Conservation (phyloP, 2,329 filamentous ascomycete genomes). For the Diaporthe capsici region DNA sequence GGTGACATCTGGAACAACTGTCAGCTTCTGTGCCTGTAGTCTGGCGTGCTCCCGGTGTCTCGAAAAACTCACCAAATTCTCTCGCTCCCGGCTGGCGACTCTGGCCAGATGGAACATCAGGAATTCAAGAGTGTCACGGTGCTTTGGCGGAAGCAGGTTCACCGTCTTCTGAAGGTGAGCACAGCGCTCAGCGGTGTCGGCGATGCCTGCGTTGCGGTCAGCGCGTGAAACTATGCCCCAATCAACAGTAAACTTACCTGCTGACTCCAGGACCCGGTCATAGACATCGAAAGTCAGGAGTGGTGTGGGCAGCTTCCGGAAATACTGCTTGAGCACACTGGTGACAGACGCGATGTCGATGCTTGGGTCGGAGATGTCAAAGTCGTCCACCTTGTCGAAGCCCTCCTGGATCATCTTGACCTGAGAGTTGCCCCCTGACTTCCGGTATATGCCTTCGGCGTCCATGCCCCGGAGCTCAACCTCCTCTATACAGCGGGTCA, state of each 20-base stretch:
- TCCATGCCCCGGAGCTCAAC: slow-evolving; percentile 98
- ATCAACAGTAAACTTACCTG: slow-evolving; percentile 66
- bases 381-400: slow-evolving; percentile 88
- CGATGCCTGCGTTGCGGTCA: slow-evolving; percentile 65
- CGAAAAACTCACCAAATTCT: slow-evolving; percentile 80
- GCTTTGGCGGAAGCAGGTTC: slow-evolving; percentile 83
- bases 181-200: slow-evolving; percentile 77
- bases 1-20: slow-evolving; percentile 82
- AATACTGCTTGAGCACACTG: slow-evolving; percentile 96
- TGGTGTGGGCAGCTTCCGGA: slow-evolving; percentile 90
- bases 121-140: slow-evolving; percentile 92
- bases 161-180: slow-evolving; percentile 81
- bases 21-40: slow-evolving; percentile 16
- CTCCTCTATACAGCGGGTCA: slow-evolving; percentile 95
- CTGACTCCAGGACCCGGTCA: slow-evolving; percentile 87
- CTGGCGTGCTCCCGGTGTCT: background rate
- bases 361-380: slow-evolving; percentile 92
- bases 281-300: slow-evolving; percentile 95
- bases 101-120: slow-evolving; percentile 92
- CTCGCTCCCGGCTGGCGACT: slow-evolving; percentile 84
- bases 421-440: slow-evolving; percentile 93
- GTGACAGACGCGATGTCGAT: slow-evolving; percentile 97
- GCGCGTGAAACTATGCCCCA: background rate
- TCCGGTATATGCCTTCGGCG: slow-evolving; percentile 96
- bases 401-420: slow-evolving; percentile 92